A percentile compares a stretch with the other conserved stretches of the same genome.
Conservation (phyloP, 2,329 filamentous ascomycete species). For the Alternaria panax region DNA sequence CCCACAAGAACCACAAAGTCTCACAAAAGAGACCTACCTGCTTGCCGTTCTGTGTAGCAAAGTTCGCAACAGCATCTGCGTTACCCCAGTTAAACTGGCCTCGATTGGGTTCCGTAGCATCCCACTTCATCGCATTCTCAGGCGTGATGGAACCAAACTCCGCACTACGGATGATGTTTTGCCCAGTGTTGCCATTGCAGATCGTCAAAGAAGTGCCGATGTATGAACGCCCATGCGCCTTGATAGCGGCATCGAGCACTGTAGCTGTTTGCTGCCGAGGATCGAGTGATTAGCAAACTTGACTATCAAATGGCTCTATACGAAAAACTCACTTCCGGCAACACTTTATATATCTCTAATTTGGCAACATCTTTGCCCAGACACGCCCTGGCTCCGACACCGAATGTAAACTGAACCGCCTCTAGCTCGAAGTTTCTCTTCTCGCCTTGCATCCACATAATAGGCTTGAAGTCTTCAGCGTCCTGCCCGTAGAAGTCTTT, state of each 20-base stretch:
- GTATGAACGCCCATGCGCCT: constrained; percentile 39
- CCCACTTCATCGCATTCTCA: constrained; percentile 53
- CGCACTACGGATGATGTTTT: constrained; percentile 28
- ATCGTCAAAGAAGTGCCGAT: constrained; percentile 49
- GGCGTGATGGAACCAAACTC: constrained; percentile 49
- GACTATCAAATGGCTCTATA: not conserved
- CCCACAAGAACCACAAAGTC: no score
- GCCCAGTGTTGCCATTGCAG: constrained; percentile 41
- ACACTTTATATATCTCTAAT: constrained; percentile 43
- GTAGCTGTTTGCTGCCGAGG: constrained; percentile 26
- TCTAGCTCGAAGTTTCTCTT: constrained; percentile 35
- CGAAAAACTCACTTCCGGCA: constrained; percentile 40
- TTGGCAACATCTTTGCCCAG: constrained; percentile 43
- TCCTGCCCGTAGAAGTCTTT: constrained; percentile 51
- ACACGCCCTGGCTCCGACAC: constrained; percentile 38
- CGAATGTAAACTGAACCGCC: constrained; percentile 42
- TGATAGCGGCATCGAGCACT: constrained; percentile 31
- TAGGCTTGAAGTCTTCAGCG: constrained; percentile 52
- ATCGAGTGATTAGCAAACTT: constrained; percentile 16
- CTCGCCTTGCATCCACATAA: constrained; percentile 50
- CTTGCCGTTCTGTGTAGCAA: constrained; percentile 46
- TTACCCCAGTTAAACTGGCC: constrained; percentile 45
- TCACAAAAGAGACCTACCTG: constrained; percentile 7
- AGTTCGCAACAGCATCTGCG: constrained; percentile 47
- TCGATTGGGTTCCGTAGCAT: constrained; percentile 47